These are phyloP conservation scores for Linderniella brevidens DNA, from an alignment of 257 asterid genomes.

Conservation along the genomic window DNA sequence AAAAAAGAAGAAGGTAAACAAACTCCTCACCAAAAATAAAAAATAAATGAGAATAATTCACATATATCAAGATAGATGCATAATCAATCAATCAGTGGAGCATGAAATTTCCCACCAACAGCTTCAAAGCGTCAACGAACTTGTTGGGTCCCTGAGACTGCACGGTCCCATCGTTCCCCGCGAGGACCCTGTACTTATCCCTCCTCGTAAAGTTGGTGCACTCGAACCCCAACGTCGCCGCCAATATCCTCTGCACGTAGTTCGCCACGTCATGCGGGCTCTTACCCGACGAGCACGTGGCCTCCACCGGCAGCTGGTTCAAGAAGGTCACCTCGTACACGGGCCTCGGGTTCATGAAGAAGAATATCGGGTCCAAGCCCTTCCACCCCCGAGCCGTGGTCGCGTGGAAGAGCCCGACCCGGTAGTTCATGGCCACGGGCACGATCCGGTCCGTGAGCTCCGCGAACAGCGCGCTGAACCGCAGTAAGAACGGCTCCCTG, in stretches of 20 bases:
- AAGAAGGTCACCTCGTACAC: conserved; percentile 63
- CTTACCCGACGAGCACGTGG: conserved; percentile 69
- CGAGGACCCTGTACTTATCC: conserved; percentile 83
- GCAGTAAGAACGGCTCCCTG: conserved; percentile 58
- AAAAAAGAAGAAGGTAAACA: no score
- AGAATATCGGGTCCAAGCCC: conserved; percentile 67
- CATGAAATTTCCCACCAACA: no score
- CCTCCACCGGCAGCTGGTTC: conserved; percentile 69
- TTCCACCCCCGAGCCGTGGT: conserved; percentile 92
- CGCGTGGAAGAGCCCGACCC: conserved; percentile 75
- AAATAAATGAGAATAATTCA: no score
- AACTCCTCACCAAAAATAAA: no score
- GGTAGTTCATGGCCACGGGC: conserved; percentile 73
- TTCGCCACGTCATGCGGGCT: conserved; percentile 86
- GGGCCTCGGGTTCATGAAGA: conserved; percentile 89
- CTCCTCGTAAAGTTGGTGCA: conserved; percentile 75
- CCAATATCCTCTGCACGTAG: conserved; percentile 71
- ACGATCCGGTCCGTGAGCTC: conserved; percentile 70
- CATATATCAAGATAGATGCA: no score
- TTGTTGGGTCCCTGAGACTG: no score
- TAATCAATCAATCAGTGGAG: no score
- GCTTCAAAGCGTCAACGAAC: no score
- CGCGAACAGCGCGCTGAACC: conserved; percentile 77
- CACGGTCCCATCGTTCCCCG: conserved; percentile 73
- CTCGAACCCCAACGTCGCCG: conserved; percentile 80